phyloP scores from a whole-genome alignment of 768 basidiomycete species.

The Phaeotremella skinneri region DNA sequence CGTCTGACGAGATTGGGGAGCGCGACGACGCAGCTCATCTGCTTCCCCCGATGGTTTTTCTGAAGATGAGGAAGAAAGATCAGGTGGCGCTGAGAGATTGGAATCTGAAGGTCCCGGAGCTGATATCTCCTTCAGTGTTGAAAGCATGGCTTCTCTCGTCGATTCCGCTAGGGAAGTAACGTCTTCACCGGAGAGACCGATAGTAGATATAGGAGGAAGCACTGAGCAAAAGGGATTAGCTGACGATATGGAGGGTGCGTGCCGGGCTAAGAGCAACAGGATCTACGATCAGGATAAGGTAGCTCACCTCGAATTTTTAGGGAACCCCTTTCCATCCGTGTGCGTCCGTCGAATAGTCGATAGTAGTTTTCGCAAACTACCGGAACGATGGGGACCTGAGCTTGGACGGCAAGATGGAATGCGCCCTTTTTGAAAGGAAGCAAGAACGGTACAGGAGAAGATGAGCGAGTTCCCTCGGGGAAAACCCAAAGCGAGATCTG shows the following conservation, averaged over 20 bases:
- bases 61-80: neutral
- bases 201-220: constrained; percentile 81
- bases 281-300: neutral
- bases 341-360: constrained; percentile 69
- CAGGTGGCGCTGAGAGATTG: constrained; percentile 3
- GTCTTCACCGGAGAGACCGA: constrained; percentile 67
- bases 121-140: constrained; percentile 73
- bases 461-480: constrained; percentile 90
- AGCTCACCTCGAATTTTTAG: constrained; percentile 76
- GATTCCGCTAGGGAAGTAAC: constrained; percentile 64
- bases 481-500: constrained; percentile 86
- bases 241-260: neutral
- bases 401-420: constrained; percentile 90
- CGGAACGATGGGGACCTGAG: constrained; percentile 81
- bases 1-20: neutral
- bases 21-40: neutral
- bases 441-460: constrained; percentile 63
- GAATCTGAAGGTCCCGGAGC: constrained; percentile 22
- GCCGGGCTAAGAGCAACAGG: neutral
- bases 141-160: constrained; percentile 77
- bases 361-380: constrained; percentile 94
- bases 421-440: constrained; percentile 96
- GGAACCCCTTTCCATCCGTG: constrained; percentile 65
- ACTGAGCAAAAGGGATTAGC: constrained; percentile 58
- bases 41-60: constrained; percentile 6